phyloP scores from a whole-genome alignment of 805 yeast species.

The Wickerhamomyces ciferrii region DNA sequence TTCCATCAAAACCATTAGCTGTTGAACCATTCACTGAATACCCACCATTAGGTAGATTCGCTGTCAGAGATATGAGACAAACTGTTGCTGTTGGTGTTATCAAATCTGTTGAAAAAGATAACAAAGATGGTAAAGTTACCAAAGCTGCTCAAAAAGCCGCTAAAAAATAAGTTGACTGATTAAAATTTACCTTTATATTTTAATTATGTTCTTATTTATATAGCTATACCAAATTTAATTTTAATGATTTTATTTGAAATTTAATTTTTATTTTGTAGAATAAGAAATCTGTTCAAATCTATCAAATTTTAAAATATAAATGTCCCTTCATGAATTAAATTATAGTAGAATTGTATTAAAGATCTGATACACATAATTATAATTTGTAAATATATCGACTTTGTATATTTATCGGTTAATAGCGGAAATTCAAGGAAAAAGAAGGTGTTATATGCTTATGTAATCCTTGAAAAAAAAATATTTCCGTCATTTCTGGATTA shows the following conservation, averaged over 20 bases:
- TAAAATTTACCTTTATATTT: background rate
- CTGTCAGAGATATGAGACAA: slow-evolving; percentile 99
- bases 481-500: too few species aligned
- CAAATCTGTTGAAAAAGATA: slow-evolving; percentile 89
- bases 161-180: slow-evolving; percentile 18
- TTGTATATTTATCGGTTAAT: too few species aligned
- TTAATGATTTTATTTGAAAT: background rate
- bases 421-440: too few species aligned
- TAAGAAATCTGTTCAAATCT: too few species aligned
- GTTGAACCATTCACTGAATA: slow-evolving; percentile 93
- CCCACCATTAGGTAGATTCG: slow-evolving; percentile 98
- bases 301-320: too few species aligned
- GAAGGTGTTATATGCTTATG: too few species aligned
- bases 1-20: slow-evolving; percentile 91
- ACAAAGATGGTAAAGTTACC: slow-evolving; percentile 90
- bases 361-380: too few species aligned
- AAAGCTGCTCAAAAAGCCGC: slow-evolving; percentile 66
- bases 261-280: background rate
- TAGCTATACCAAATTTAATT: background rate
- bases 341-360: too few species aligned
- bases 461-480: too few species aligned
- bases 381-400: too few species aligned
- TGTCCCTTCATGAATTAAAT: too few species aligned
- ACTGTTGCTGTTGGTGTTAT: slow-evolving; percentile 99
- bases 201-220: background rate